These are phyloP conservation scores for Lachancea sp. DNA, from an alignment of 805 yeast species.

Conservation along the genomic window DNA sequence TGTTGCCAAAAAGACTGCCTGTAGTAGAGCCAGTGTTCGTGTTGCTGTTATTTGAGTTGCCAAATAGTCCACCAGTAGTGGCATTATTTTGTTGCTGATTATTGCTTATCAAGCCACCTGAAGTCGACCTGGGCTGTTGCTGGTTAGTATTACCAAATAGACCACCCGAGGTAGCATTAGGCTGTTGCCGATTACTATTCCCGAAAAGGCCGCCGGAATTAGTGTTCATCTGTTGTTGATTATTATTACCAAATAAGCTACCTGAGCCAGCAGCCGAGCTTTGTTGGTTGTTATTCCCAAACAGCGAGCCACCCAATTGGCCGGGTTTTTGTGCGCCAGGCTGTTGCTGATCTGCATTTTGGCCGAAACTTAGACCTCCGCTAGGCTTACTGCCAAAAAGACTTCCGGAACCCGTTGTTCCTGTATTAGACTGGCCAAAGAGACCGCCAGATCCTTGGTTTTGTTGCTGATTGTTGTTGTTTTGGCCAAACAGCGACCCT, in stretches of 20 bases:
- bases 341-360: constrained; percentile 3
- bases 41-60: constrained; percentile 22
- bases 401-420: constrained; percentile 23
- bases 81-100: constrained; percentile 6
- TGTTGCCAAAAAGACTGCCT: constrained; percentile 6
- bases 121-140: constrained; percentile 2
- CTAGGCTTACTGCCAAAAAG: constrained; percentile 32
- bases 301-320: constrained; percentile 25
- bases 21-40: constrained; percentile 6
- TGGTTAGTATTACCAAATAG: constrained; percentile 20
- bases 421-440: constrained; percentile 17
- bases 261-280: constrained; percentile 7
- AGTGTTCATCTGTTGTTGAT: constrained; percentile 10
- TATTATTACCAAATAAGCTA: constrained; percentile 13
- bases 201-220: constrained; percentile 36
- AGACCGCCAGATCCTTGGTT: constrained; percentile 16
- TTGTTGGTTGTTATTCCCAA: constrained; percentile 23
- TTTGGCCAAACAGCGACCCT: constrained; percentile 21
- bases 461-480: constrained; percentile 12
- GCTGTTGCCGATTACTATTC: constrained; percentile 19
- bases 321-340: constrained; percentile 9
- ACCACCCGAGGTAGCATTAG: constrained; percentile 11
- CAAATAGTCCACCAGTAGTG: constrained; percentile 16
- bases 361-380: constrained; percentile 20
- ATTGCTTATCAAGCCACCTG: constrained; percentile 25